Evolutionary conservation across 2,329 filamentous ascomycete species (phyloP).

Genomic region (Venturia nashicola): DNA sequence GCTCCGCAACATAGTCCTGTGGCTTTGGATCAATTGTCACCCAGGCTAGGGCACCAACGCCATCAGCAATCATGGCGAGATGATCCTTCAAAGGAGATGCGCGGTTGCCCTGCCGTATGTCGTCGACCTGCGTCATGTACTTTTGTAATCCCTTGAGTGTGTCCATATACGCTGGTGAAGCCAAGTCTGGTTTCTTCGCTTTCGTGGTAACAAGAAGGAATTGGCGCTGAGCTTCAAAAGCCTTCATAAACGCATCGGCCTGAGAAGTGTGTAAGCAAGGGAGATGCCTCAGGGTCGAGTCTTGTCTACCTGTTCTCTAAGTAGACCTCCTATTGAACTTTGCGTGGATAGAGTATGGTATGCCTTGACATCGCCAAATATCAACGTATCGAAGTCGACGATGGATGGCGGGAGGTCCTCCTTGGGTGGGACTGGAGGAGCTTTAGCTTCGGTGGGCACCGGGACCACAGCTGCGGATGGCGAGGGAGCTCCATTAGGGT

Average conservation of each 20-base stretch:
- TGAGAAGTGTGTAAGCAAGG: slow-evolving; percentile 16
- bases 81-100: slow-evolving; percentile 62
- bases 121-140: slow-evolving; percentile 64
- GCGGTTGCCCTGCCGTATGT: slow-evolving; percentile 72
- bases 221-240: slow-evolving; percentile 75
- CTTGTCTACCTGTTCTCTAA: slow-evolving; percentile 62
- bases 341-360: slow-evolving; percentile 1
- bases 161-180: slow-evolving; percentile 56
- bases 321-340: slow-evolving; percentile 60
- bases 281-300: neutral
- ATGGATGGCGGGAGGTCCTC: slow-evolving; percentile 48
- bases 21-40: slow-evolving; percentile 72
- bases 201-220: slow-evolving; percentile 83
- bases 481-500: slow-evolving; percentile 13
- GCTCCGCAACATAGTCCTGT: slow-evolving; percentile 73
- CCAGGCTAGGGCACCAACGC: slow-evolving; percentile 83
- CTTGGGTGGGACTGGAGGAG: slow-evolving; percentile 24
- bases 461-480: slow-evolving; percentile 9
- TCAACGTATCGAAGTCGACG: slow-evolving; percentile 74
- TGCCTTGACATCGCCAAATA: slow-evolving; percentile 42
- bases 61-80: slow-evolving; percentile 76
- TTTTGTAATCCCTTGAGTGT: slow-evolving; percentile 80
- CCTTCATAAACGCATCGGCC: slow-evolving; percentile 44
- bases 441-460: slow-evolving; percentile 3
- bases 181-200: slow-evolving; percentile 79